These are phyloP conservation scores for Paramecium sexaurelia DNA, from an alignment of 73 alveolate species.

Conservation along the genomic window DNA sequence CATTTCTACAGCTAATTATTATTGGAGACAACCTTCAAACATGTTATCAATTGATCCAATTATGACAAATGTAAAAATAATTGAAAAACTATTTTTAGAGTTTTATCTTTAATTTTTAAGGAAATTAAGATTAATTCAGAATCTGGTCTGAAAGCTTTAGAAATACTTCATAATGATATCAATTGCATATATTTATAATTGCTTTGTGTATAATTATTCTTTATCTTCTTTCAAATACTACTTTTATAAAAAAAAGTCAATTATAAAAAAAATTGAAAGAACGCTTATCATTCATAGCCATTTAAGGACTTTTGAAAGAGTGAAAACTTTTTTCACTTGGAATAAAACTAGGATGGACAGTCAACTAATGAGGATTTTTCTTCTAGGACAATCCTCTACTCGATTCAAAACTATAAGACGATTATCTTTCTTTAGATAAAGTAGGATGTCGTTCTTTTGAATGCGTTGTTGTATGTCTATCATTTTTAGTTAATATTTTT, in stretches of 20 bases:
- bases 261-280: conserved; percentile 44
- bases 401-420: conserved; percentile 46
- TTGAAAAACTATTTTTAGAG: neutral
- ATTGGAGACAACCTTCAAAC: neutral
- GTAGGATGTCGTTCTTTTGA: conserved; percentile 20
- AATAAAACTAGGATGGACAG: conserved; percentile 40
- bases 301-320: conserved; percentile 32
- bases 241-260: too few species aligned
- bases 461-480: conserved; percentile 21
- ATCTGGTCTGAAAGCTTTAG: neutral
- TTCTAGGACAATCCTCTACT: conserved; percentile 56
- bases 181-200: neutral
- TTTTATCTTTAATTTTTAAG: neutral
- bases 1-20: neutral
- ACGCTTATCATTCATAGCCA: neutral
- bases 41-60: neutral
- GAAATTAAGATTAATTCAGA: neutral
- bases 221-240: too few species aligned
- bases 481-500: neutral
- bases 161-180: neutral
- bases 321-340: conserved; percentile 53
- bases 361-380: conserved; percentile 30
- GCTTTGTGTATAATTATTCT: neutral
- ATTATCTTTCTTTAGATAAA: conserved; percentile 52
- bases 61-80: neutral